Evolutionary conservation across 179 eudicot genomes (phyloP), one percentile per base, ranked within the genome.

Genomic region (Patellifolia procumbens): DNA sequence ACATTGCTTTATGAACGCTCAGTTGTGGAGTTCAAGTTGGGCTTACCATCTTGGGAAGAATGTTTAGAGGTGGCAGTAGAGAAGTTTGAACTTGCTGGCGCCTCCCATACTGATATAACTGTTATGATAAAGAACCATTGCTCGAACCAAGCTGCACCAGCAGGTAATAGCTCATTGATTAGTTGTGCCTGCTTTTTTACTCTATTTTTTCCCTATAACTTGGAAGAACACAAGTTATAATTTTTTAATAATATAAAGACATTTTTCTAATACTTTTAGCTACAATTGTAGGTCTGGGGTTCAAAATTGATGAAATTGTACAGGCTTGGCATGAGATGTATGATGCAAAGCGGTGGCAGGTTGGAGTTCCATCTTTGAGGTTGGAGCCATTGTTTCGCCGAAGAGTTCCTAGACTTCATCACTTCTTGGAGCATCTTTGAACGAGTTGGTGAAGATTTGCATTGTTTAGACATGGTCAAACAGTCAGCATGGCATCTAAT

Each of bases 321-420:
- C 97, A 90, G 83, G 98, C 99, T 53, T 93, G 97, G 97, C 85
- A 91, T 83, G 99, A 96, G 86, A 93, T 93, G 98, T 91, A 96
- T 77, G 97, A 96, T 87, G 95, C 90, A 43, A 87, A 93, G 62
- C 79, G 89, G 84, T 93, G 99, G 99, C 92, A 87, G 84, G 81
- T 88, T 70, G 97, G 94, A 56, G 88, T 86, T 84, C 86, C 96
- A 53, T 88, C 99, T 59, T 88, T 87, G 74, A 85, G 95, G 58
- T 86, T 93, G 62, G 94, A 91, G 83, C 97, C 99, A 49, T 79
- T 96, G 80, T 89, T 96, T 85, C 90, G 98, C 16, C 79, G 97
- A 72, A 80, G 91, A 70, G 88, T 88, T 73, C 88, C 99, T 26
- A 87, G 80, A 68, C 91, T 91, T 65, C 92, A 93, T 83, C 81